Conservation (phyloP, 768 basidiomycete species). For the Kwoniella shandongensis region DNA sequence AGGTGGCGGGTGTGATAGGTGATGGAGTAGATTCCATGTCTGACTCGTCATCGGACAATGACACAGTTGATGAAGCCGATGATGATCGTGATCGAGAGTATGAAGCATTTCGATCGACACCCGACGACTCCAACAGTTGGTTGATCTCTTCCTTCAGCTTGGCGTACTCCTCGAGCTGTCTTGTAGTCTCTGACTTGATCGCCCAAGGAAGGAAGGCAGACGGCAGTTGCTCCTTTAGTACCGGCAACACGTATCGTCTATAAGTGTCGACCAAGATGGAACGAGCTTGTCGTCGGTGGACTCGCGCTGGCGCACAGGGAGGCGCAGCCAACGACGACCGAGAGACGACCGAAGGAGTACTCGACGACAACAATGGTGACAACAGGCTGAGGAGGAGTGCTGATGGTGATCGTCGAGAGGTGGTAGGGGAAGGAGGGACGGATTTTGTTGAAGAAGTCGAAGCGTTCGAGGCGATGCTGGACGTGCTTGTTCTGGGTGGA, state of each 20-base stretch:
- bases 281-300: constrained; percentile 52
- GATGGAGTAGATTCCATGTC: constrained; percentile 19
- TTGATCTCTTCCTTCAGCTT: constrained; percentile 37
- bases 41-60: constrained; percentile 19
- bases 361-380: constrained; percentile 35
- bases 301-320: constrained; percentile 31
- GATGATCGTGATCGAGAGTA: constrained; percentile 20
- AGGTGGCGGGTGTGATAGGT: constrained; percentile 39
- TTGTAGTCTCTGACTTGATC: constrained; percentile 24
- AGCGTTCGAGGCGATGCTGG: constrained; percentile 21
- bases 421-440: neutral
- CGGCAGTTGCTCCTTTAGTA: constrained; percentile 44
- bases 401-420: constrained; percentile 37
- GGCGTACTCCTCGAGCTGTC: constrained; percentile 38
- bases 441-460: constrained; percentile 19
- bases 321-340: constrained; percentile 17
- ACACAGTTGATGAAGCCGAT: constrained; percentile 23
- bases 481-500: constrained; percentile 17
- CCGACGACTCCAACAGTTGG: constrained; percentile 19
- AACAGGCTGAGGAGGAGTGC: constrained; percentile 48
- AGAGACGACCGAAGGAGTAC: neutral
- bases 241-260: constrained; percentile 49
- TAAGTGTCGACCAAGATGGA: constrained; percentile 53
- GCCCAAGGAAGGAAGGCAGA: constrained; percentile 47
- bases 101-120: neutral